Percentiles rank a stretch among this genome's conserved stretches.
Conservation (phyloP, 1,284 basidiomycete genomes). For the Ustanciosporium gigantosporum region DNA sequence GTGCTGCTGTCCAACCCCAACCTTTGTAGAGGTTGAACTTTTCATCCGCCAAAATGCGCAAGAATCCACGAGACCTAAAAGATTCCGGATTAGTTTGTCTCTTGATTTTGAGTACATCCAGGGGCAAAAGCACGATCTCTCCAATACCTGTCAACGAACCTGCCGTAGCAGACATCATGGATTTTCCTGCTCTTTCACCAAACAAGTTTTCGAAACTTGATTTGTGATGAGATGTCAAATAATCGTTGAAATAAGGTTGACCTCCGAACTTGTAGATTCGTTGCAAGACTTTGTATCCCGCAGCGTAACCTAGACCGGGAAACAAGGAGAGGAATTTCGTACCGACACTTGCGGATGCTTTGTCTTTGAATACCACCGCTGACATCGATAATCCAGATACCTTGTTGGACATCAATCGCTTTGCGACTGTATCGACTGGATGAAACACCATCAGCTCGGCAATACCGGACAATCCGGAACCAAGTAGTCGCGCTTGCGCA, state of each 20-base stretch:
- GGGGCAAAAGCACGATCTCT: conserved; percentile 90
- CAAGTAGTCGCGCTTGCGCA: conserved; percentile 84
- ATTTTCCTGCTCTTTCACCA: conserved; percentile 93
- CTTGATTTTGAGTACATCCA: conserved; percentile 98
- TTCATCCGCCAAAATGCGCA: conserved; percentile 89
- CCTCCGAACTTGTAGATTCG: conserved; percentile 82
- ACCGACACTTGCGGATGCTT: conserved; percentile 69
- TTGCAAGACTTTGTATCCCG: conserved; percentile 72
- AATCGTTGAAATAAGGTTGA: conserved; percentile 94
- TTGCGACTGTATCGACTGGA: conserved; percentile 83
- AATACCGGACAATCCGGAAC: conserved; percentile 78
- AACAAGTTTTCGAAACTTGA: conserved; percentile 78
- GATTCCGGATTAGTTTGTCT: conserved; percentile 64
- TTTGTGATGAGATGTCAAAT: conserved; percentile 79
- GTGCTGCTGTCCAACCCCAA: conserved; percentile 98
- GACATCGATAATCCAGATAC: conserved; percentile 65
- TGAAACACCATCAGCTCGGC: conserved; percentile 77
- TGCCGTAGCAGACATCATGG: conserved; percentile 92
- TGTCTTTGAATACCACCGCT: conserved; percentile 81
- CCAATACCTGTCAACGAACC: conserved; percentile 72
- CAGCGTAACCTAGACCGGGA: conserved; percentile 96
- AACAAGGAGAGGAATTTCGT: conserved; percentile 86
- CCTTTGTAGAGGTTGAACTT: conserved; percentile 87
- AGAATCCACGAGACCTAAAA: conserved; percentile 69
- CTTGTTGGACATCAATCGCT: conserved; percentile 92